Percentiles rank a stretch among this genome's conserved stretches.
These are phyloP conservation scores for Zopfia rhizophila DNA, from an alignment of 2,329 filamentous ascomycete genomes.

Conservation along the genomic window DNA sequence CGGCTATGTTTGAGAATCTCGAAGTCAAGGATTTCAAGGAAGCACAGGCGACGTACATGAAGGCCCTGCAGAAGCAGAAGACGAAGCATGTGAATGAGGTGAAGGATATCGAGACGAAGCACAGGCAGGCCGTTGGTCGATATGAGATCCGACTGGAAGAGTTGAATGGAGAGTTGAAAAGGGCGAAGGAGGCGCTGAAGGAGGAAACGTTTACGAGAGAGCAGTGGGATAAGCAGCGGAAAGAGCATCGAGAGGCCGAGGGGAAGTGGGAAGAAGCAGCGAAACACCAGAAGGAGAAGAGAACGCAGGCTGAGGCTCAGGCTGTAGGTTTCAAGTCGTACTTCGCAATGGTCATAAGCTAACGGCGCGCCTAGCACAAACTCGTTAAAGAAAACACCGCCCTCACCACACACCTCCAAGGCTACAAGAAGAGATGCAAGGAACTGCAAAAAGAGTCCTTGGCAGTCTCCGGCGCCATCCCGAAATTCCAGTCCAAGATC, in stretches of 20 bases:
- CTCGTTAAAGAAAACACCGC: slow-evolving; percentile 33
- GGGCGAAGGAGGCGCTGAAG: slow-evolving; percentile 28
- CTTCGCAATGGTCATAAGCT: background rate
- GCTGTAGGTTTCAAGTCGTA: slow-evolving; percentile 29
- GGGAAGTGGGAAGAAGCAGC: slow-evolving; percentile 46
- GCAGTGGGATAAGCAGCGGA: slow-evolving; percentile 40
- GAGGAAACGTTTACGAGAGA: slow-evolving; percentile 38
- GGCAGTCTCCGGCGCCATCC: slow-evolving; percentile 30
- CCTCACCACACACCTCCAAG: slow-evolving; percentile 37
- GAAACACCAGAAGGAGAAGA: slow-evolving; percentile 42
- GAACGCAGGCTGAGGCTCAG: slow-evolving; percentile 36
- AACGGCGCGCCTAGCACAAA: slow-evolving; percentile 28
- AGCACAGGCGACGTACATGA: slow-evolving; percentile 55
- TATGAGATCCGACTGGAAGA: slow-evolving; percentile 45
- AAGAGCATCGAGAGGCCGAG: slow-evolving; percentile 42
- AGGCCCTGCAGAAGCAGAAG: slow-evolving; percentile 56
- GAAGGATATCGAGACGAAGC: slow-evolving; percentile 65
- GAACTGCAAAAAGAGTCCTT: slow-evolving; percentile 39
- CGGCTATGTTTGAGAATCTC: slow-evolving; percentile 78
- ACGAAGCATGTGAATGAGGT: slow-evolving; percentile 48
- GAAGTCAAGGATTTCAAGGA: slow-evolving; percentile 63
- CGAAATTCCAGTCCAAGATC: slow-evolving; percentile 42
- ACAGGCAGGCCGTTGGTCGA: slow-evolving; percentile 67
- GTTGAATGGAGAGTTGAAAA: slow-evolving; percentile 37
- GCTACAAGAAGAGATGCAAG: slow-evolving; percentile 37